Base-by-base conservation (phyloP, 78 protist species). In the Parvularia atlantis region DNA sequence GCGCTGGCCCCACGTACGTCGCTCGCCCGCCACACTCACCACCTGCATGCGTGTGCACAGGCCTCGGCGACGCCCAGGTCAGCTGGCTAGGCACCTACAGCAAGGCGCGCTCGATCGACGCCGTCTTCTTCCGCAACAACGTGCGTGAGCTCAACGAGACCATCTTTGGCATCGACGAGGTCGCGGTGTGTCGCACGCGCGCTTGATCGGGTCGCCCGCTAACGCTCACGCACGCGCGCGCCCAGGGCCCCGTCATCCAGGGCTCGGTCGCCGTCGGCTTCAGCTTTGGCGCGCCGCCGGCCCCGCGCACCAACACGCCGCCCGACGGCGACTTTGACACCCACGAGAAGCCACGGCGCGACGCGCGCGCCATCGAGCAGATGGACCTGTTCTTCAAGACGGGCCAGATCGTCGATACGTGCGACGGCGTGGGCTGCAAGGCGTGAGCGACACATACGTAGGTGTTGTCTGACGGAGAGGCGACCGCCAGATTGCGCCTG, bases 31-130 rank as follows among this genome's bases (percentile, higher is more conserved):
- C 54, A 62, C 26, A 62, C 14, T 17, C 24, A 26, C 36, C 2
- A 40, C 2, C 41, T 37, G n/a, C 6, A 7, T 56, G 39, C 40
- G 6, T 13, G 2, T 59, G 64, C 20, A 35, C 22, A 2, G 19
- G 36, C 33, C 71, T 66, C 20, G 41, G 43, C 41, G 71, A 66
- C 19, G 54, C 71, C 16, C 71, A 66, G 58, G 71, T 66, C 28
- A 30, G 20, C 41, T 48, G 28, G 24, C 37, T 66, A 0, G 56
- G 36, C 0, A 39, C 56, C 50, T 30, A 43, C 19, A 2, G 10
- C 10, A 9, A 7, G 16, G 36, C 9, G 17, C 69, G 58, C 33
- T 4, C 41, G 6, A 36, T 31, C 35, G 58, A 17, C 58, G 2
- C 28, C 26, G 4, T 5, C 59, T 17, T 66, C 41, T 48, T 46